Conservation (phyloP, 768 basidiomycete genomes). For the Tylopilus rubrobrunneus region DNA sequence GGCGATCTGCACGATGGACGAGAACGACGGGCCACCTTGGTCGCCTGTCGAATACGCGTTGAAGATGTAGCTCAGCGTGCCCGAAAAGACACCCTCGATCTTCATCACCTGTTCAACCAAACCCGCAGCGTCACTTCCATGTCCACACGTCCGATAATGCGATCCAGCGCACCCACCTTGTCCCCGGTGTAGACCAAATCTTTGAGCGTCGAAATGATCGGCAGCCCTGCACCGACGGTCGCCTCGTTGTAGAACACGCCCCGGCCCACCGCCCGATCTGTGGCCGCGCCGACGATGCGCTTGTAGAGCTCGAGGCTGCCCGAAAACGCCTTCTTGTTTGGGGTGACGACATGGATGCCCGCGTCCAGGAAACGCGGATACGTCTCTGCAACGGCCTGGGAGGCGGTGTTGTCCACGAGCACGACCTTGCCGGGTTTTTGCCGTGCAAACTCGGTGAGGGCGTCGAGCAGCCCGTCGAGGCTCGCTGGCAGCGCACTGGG, state of each 20-base stretch:
- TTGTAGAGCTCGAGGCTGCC: constrained; percentile 65
- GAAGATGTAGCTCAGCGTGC: constrained; percentile 99
- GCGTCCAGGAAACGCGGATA: constrained; percentile 78
- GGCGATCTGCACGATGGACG: constrained; percentile 82
- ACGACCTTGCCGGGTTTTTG: constrained; percentile 51
- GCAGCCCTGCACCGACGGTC: constrained; percentile 95
- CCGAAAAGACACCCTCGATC: constrained; percentile 97
- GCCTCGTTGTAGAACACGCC: constrained; percentile 80
- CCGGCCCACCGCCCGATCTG: constrained; percentile 19
- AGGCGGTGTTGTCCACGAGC: constrained; percentile 89
- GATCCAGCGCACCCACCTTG: constrained; percentile 47
- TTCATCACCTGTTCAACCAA: constrained; percentile 56
- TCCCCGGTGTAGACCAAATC: constrained; percentile 93
- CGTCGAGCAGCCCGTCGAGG: constrained; percentile 37
- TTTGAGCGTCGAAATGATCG: constrained; percentile 86
- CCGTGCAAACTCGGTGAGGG: constrained; percentile 44
- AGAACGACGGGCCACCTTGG: constrained; percentile 72
- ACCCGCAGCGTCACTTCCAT: not conserved
- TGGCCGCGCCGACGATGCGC: constrained; percentile 54
- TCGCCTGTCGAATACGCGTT: constrained; percentile 84
- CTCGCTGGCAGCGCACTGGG: constrained; percentile 33
- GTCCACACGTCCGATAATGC: not conserved
- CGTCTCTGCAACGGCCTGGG: constrained; percentile 69
- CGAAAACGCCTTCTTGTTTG: constrained; percentile 97
- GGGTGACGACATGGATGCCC: constrained; percentile 88